Base-by-base conservation (phyloP, 805 yeast species). In the Kodamaea hsintzibuensis region DNA sequence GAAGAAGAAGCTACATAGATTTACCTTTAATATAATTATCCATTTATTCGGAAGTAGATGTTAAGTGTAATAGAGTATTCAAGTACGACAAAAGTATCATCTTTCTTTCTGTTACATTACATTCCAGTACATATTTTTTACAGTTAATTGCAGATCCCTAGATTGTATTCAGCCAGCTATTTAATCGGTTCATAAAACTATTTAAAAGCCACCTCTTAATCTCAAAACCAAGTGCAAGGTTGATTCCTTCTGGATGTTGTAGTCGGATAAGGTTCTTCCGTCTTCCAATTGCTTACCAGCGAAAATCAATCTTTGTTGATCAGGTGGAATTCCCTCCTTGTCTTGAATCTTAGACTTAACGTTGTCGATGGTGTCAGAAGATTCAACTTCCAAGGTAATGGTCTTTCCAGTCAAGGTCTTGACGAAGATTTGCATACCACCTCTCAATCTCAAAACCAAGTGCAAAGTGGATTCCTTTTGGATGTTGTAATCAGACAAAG, bases 401-500 rank as follows among this genome's bases (percentile, higher is more conserved):
- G 85, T 82, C 72, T 82, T 82, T 69, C 86, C 86, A 22, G 86
- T 82, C 62, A 82, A 73, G 38, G 85, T 82, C 69, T 82, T 81
- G 55, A 66, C 71, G 57, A 64, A 65, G 49, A 66, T 66, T 57
- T 67, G 71, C 70, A 66, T 66, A 78, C 79, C 80, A 83, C 98
- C 98, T 84, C 98, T 89, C 77, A 93, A 89, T 85, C 98, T 91
- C 64, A 93, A 82, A 62, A 93, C 98, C 81, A 93, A 86, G 79
- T 93, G 97, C 54, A 93, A 80, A 62, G 99, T 93, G 61, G 99
- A 93, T 85, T 93, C 99, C 89, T 93, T 93, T 83, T 93, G 98
- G 82, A 93, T 95, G 91, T 93, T 93, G 96, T 95, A 95, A 85
- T 93, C 98, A 66, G 97, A 89, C 69, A 93, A 84, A 66, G 98